Evolutionary conservation across 2,329 filamentous ascomycete species (phyloP), one percentile per base, ranked within the genome.

Genomic region (Biscogniauxia mediterranea): DNA sequence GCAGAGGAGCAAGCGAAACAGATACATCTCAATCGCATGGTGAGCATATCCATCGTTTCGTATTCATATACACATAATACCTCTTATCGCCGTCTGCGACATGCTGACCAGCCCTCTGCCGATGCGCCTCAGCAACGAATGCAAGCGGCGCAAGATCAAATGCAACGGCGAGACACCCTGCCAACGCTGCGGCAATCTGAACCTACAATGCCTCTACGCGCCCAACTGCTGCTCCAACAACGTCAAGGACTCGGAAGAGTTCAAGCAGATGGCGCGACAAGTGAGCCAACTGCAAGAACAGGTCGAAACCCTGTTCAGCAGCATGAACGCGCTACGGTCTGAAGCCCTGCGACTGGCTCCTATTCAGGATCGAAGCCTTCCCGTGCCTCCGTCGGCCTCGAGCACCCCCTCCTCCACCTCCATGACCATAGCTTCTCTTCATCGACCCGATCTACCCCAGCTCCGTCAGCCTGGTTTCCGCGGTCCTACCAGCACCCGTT

Each of bases 231-330:
- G 85, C 72, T 78, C 85, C 64, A 93, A 86, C 79, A 92, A 86
- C 75, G 93, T 97, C 82, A 95, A 94, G 75, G 93, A 97, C 70
- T 93, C 92, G 54, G 91, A 96, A 9, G 93, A 97, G 74, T 97
- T 93, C 80, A 91, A 88, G 71, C 84, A 88, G 46, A 92, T 97
- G 87, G 85, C 87, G 58, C 81, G 83, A 38, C 90, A 95, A 67
- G 86, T 97, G 61, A 79, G 80, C 11, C 83, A 84, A 8, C 83
- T 97, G 23, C 93, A 97, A 74, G 89, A 94, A 58, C 92, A 97
- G 77, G 90, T 97, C 70, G 88, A 91, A 62, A 84, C 84, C 65
- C 83, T 98, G 32, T 91, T 89, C 71, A 85, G 85, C 61, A 90
- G 84, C 68, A 80, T 97, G 71, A 90, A 83, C 70, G 80, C 84